Conservation (phyloP, 2,329 filamentous ascomycete species). For the Nemania diffusa region DNA sequence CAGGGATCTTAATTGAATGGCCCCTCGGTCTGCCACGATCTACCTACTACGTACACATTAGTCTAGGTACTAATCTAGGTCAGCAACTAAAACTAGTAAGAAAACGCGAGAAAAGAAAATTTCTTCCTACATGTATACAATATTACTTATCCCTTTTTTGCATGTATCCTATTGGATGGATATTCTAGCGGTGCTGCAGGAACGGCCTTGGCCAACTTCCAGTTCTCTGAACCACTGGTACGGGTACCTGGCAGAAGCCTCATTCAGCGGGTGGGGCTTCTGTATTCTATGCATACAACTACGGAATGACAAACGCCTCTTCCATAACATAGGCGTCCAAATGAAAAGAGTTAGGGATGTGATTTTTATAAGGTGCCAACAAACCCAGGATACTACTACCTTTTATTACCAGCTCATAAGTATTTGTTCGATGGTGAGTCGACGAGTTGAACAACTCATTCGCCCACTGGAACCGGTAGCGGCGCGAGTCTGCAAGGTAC, state of each 20-base stretch:
- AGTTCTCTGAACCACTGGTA: neutral
- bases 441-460: constrained; percentile 11
- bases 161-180: neutral
- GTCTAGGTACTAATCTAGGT: neutral
- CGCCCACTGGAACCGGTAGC: constrained; percentile 14
- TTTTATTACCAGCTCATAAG: neutral
- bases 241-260: neutral
- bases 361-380: neutral
- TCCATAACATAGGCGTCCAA: neutral
- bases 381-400: neutral
- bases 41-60: neutral
- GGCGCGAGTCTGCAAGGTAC: constrained; percentile 31
- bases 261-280: neutral
- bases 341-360: neutral
- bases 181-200: neutral
- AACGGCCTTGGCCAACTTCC: neutral
- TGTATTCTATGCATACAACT: neutral
- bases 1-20: constrained; percentile 28
- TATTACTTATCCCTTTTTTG: neutral
- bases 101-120: neutral
- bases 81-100: neutral
- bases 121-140: neutral
- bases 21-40: constrained; percentile 19
- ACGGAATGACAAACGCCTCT: neutral
- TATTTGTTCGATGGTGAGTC: constrained; percentile 7